Evolutionary conservation across 495 filamentous ascomycete species (phyloP).

Genomic region (Penicillium dipodomyicola): DNA sequence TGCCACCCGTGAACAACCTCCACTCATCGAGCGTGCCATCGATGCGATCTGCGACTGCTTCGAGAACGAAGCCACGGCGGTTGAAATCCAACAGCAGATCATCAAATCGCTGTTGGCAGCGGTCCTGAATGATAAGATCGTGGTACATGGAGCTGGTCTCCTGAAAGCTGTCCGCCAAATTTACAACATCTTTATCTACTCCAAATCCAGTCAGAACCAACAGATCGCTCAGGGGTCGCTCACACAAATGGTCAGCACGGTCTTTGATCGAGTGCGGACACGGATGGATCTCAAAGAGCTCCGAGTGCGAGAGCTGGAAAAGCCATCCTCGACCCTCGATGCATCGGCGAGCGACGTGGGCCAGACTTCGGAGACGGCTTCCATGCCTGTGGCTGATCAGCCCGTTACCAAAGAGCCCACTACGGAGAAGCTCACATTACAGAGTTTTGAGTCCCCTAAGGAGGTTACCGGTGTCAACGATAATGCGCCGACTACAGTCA

Average conservation of each 20-base stretch:
- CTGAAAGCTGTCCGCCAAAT: slow-evolving; percentile 97
- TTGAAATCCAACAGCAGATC: slow-evolving; percentile 94
- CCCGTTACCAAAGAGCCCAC: slow-evolving; percentile 56
- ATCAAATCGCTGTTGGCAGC: slow-evolving; percentile 94
- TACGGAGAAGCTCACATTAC: slow-evolving; percentile 81
- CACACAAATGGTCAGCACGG: slow-evolving; percentile 97
- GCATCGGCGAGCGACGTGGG: slow-evolving; percentile 41
- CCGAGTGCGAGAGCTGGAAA: slow-evolving; percentile 46
- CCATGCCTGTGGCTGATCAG: slow-evolving; percentile 51
- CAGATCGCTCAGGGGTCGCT: slow-evolving; percentile 94
- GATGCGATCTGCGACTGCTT: slow-evolving; percentile 99
- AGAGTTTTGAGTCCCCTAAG: slow-evolving; percentile 92
- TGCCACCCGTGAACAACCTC: slow-evolving; percentile 47
- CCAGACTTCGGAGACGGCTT: slow-evolving; percentile 47
- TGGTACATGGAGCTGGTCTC: slow-evolving; percentile 94
- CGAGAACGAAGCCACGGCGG: slow-evolving; percentile 86
- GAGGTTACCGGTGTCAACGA: slow-evolving; percentile 90
- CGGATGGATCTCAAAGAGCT: slow-evolving; percentile 84
- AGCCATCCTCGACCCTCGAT: slow-evolving; percentile 23
- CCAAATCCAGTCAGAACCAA: slow-evolving; percentile 86
- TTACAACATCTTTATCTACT: slow-evolving; percentile 97
- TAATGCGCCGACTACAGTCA: slow-evolving; percentile 88
- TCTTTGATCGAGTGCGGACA: slow-evolving; percentile 92
- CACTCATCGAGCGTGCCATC: slow-evolving; percentile 94
- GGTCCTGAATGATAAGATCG: slow-evolving; percentile 95